Evolutionary conservation across 73 alveolate genomes (phyloP), one percentile per base, ranked within the genome.

Genomic region (Strombidium stylifer): DNA sequence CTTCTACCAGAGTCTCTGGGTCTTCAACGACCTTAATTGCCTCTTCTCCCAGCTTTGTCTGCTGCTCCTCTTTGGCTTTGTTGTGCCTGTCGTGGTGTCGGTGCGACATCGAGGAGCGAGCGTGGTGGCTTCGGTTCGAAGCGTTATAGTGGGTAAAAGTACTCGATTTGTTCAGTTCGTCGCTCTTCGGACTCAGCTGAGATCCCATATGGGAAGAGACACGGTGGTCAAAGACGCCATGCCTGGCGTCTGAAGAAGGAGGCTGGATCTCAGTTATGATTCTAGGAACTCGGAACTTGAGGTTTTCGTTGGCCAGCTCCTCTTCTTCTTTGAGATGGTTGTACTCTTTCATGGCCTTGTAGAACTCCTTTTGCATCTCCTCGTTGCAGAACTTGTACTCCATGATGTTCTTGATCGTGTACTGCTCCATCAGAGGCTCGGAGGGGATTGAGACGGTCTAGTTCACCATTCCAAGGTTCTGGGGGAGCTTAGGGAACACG

Each of bases 321-420:
- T 83, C 66, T 46, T 82, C 96, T 55, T 81, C 90, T 56, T 87
- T 90, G 0, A 87, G 69, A 62, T 61, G 82, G 42, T 81, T 79
- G 1, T 93, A 92, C 67, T 87, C 96, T 24, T 61, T 47, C 0
- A 62, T 47, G n/a, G n/a, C 50, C 84, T 87, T 25, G 96, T 92
- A 6, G 93, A 66, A 18, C 61, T 45, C 3, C 93, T 92, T 54
- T 73, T 78, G 45, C 82, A 66, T 25, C 46, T 16, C 30, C 56
- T 80, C 21, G 69, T 34, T 2, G 53, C 75, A 12, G 66, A 85
- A 3, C 69, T 86, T 32, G 42, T 11, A 60, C 32, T 60, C 75
- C 2, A 40, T 1, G 15, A 60, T 44, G 32, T 41, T 40, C 44
- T 60, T 60, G 52, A 42, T 39, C 14, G 1, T 27, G 28, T 4